A percentile compares a stretch with the other conserved stretches of the same genome.
These are phyloP conservation scores for Colletotrichum echinochloae DNA, from an alignment of 2,329 filamentous ascomycete species.

Conservation along the genomic window DNA sequence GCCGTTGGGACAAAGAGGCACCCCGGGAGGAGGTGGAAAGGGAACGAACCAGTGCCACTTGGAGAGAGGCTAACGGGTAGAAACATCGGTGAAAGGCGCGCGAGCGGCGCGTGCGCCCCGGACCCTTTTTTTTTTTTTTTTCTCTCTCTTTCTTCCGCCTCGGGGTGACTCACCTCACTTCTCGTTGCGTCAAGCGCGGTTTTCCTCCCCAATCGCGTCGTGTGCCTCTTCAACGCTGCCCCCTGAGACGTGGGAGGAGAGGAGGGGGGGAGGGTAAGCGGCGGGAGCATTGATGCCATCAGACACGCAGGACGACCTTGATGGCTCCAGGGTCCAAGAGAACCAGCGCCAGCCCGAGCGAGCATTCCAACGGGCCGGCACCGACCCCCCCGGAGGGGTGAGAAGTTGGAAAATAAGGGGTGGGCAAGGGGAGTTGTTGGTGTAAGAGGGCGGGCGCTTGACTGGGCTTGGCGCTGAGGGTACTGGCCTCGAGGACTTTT, in stretches of 20 bases:
- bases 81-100: not conserved
- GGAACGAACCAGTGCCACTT: not conserved
- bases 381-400: not conserved
- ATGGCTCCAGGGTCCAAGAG: constrained; percentile 26
- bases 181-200: constrained; percentile 33
- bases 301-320: constrained; percentile 9
- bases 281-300: constrained; percentile 8
- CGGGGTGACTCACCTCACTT: constrained; percentile 35
- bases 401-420: not conserved
- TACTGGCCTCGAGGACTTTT: no score
- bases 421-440: not conserved
- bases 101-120: constrained; percentile 7
- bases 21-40: not conserved
- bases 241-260: constrained; percentile 26
- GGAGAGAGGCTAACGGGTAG: not conserved
- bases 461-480: no score
- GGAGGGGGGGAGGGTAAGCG: no score
- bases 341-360: not conserved
- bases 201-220: constrained; percentile 2
- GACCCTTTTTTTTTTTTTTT: not conserved
- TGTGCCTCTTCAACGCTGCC: constrained; percentile 6
- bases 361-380: constrained; percentile 13
- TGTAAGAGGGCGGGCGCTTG: no score
- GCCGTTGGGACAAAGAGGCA: constrained; percentile 4
- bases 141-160: not conserved